Evolutionary conservation across 2,329 filamentous ascomycete species (phyloP), one percentile per base, ranked within the genome.

Genomic region (Tolypocladium cylindrosporum): DNA sequence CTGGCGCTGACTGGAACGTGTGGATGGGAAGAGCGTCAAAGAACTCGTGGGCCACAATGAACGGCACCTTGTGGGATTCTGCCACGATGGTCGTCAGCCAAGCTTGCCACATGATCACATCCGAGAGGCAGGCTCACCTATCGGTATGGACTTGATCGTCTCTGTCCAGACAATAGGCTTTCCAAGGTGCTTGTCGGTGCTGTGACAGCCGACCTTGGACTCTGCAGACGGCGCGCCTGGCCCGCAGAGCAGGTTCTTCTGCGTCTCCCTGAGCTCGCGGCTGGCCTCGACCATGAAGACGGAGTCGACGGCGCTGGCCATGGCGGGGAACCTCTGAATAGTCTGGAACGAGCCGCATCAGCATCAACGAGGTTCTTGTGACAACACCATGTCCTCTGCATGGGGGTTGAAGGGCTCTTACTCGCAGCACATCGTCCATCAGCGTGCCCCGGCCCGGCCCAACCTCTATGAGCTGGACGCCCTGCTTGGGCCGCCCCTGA

Each of bases 1-100:
- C 71, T 7, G 73, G 69, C 55, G 93, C 80, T 16, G 90, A 88
- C 72, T 97, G 88, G 71, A 99, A 99, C 60, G 90, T 87, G 71
- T 99, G 92, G 65, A 99, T 97, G 40, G 94, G 94, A 0, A 99
- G 85, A 2, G 94, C 94, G 66, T 99, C 94, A 75, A 99, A 99
- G 79, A 99, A 97, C 71, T 99, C 94, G 71, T 99, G 94, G 5
- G 94, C 94, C 54, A 97, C 84, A 60, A 99, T 96, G 72, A 97
- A 95, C 1, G 94, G 93, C 27, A 86, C 89, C 68, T 88, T 89
- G 60, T 81, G 79, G 27, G 84, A 74, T 60, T 83, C 85, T 87
- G 63, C 31, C 41, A 37, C 9, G 10, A 39, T 3, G 3, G 24
- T 39, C 8, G 37, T 58, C 43, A 61, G 58, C 39, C 34, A 45